Evolutionary conservation across 2,329 filamentous ascomycete genomes (phyloP).

Genomic region (Albifimbria verrucaria): DNA sequence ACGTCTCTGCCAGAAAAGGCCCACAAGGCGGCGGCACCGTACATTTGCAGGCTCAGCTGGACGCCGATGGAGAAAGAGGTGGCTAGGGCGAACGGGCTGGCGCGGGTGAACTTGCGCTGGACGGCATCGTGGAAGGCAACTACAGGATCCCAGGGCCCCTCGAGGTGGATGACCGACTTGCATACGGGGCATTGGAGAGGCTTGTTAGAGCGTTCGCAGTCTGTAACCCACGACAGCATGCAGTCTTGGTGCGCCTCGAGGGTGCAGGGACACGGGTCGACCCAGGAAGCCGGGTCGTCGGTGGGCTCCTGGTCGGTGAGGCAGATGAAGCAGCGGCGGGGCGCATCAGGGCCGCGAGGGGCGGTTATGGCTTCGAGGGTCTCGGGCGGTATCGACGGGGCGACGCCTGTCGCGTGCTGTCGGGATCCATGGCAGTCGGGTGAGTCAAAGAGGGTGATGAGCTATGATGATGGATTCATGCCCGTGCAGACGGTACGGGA

Average conservation of each 20-base stretch:
- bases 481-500: too few relatives aligned
- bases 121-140: constrained; percentile 63
- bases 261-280: constrained; percentile 85
- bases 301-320: constrained; percentile 53
- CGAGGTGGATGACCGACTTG: constrained; percentile 74
- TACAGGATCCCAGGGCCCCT: constrained; percentile 69
- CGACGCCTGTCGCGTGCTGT: constrained; percentile 1
- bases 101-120: constrained; percentile 51
- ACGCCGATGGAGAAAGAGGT: constrained; percentile 51
- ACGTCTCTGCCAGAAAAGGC: constrained; percentile 49
- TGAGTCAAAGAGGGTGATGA: not conserved
- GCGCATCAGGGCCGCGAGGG: constrained; percentile 19
- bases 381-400: constrained; percentile 10
- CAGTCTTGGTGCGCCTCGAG: constrained; percentile 88
- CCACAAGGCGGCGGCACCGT: constrained; percentile 48
- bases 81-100: constrained; percentile 61
- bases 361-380: constrained; percentile 11
- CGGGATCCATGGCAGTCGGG: not conserved
- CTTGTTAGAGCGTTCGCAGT: constrained; percentile 66
- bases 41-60: constrained; percentile 49
- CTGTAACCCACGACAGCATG: constrained; percentile 89
- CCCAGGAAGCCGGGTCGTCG: constrained; percentile 60
- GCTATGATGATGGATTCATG: too few relatives aligned
- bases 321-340: constrained; percentile 60
- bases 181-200: constrained; percentile 85